phyloP scores from a whole-genome alignment of 1,284 basidiomycete species.

The Farysia itapuensis region DNA sequence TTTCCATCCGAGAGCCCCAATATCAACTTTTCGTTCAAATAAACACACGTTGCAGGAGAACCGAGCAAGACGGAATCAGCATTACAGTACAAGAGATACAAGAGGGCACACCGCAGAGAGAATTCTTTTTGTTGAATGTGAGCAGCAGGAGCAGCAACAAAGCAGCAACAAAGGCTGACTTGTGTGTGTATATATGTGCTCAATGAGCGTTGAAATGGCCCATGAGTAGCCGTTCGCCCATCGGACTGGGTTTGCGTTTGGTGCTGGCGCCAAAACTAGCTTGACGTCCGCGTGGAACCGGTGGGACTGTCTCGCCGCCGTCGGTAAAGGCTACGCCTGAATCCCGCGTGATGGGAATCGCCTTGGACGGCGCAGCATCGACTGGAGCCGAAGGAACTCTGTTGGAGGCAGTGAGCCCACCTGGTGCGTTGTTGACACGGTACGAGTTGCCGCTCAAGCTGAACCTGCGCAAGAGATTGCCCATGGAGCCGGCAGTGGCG shows the following conservation, averaged over 20 bases:
- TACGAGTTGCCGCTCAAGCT: constrained; percentile 37
- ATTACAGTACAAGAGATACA: too few relatives aligned
- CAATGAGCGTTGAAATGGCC: constrained; percentile 49
- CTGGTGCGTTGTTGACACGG: constrained; percentile 3
- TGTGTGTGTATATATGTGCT: too few relatives aligned
- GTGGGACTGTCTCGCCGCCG: constrained; percentile 3
- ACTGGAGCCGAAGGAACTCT: constrained; percentile 9
- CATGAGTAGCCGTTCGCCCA: constrained; percentile 54
- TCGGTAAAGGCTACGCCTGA: constrained; percentile 18
- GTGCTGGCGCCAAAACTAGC: constrained; percentile 26
- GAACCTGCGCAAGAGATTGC: constrained; percentile 41
- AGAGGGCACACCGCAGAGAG: too few relatives aligned
- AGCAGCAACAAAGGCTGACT: too few relatives aligned
- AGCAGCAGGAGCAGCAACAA: too few relatives aligned
- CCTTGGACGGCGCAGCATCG: constrained; percentile 18
- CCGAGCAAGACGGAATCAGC: too few relatives aligned
- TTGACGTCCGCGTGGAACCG: constrained; percentile 25
- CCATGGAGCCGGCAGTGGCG: constrained; percentile 18
- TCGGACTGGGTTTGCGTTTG: constrained; percentile 50
- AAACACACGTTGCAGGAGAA: too few relatives aligned
- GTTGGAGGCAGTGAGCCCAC: too few relatives aligned
- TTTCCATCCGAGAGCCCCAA: too few relatives aligned
- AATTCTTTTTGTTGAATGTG: too few relatives aligned
- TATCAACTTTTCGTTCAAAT: too few relatives aligned
- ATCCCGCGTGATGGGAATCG: constrained; percentile 14